Conservation (phyloP, 2,329 filamentous ascomycete species). For the Didymella exigua region DNA sequence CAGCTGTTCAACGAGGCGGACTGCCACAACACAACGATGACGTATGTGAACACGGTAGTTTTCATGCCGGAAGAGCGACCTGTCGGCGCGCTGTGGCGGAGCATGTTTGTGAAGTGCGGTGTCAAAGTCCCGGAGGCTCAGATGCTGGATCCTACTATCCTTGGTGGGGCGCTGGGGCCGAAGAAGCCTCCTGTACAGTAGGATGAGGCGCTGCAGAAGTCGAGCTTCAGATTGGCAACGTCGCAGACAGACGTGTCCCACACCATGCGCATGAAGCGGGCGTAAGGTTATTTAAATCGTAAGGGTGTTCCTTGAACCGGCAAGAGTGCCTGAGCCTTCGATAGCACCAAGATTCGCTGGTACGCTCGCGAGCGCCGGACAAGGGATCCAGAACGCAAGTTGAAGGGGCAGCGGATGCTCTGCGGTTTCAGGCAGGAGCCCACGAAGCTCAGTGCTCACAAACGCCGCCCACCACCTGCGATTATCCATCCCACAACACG, state of each 20-base stretch:
- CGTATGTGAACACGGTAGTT: conserved; percentile 43
- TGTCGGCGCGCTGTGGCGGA: conserved; percentile 42
- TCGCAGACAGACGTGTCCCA: too few species aligned
- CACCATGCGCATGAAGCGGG: not conserved
- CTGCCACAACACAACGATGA: conserved; percentile 37
- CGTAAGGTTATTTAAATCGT: not conserved
- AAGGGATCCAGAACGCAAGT: too few species aligned
- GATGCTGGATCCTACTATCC: conserved; percentile 37
- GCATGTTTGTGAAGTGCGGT: conserved; percentile 44
- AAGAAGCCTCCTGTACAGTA: conserved; percentile 6
- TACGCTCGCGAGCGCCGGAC: too few species aligned
- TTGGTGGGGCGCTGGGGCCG: conserved; percentile 36
- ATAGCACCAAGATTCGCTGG: too few species aligned
- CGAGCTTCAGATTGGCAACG: not conserved
- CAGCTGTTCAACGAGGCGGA: conserved; percentile 38
- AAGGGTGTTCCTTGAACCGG: too few species aligned
- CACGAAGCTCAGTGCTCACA: too few species aligned
- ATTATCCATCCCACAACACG: too few species aligned
- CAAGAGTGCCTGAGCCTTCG: too few species aligned
- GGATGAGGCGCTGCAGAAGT: not conserved
- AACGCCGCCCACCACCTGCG: too few species aligned
- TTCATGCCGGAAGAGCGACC: conserved; percentile 46
- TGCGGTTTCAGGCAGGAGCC: too few species aligned
- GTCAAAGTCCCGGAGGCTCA: conserved; percentile 37
- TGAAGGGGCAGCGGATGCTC: too few species aligned